A percentile compares a stretch with the other conserved stretches of the same genome.
Evolutionary conservation across 2,329 filamentous ascomycete genomes (phyloP).

Genomic region (Aspergillus sergii): DNA sequence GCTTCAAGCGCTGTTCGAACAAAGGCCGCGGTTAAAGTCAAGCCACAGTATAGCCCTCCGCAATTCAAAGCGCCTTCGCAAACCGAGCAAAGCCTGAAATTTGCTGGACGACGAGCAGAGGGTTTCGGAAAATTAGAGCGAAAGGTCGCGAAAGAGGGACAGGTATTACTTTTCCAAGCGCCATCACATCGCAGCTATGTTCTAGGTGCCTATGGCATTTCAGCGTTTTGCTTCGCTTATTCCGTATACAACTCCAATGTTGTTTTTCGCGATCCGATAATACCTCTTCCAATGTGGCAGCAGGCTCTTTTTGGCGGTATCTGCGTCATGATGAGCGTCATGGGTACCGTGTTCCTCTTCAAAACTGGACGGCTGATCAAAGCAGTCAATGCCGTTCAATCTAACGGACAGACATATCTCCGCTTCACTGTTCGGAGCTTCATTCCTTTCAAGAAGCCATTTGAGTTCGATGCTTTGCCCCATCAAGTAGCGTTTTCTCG

Average conservation of each 20-base stretch:
- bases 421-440: conserved; percentile 40
- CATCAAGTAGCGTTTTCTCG: conserved; percentile 39
- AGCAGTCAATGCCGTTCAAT: conserved; percentile 56
- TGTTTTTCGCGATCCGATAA: conserved; percentile 53
- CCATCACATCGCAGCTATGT: conserved; percentile 67
- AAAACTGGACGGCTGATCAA: conserved; percentile 62
- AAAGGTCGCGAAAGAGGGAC: conserved; percentile 57
- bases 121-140: conserved; percentile 53
- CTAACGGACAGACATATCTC: conserved; percentile 34
- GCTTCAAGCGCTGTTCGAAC: conserved; percentile 30
- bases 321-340: conserved; percentile 60
- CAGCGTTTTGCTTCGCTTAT: conserved; percentile 56
- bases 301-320: conserved; percentile 60
- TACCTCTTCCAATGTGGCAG: conserved; percentile 60
- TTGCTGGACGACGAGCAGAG: conserved; percentile 35
- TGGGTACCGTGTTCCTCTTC: conserved; percentile 63
- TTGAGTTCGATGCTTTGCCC: conserved; percentile 35
- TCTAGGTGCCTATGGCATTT: conserved; percentile 60
- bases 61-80: conserved; percentile 13
- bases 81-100: conserved; percentile 26
- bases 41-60: conserved; percentile 14
- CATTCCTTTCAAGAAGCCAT: conserved; percentile 42
- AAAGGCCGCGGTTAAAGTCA: conserved; percentile 23
- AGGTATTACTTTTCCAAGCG: conserved; percentile 65
- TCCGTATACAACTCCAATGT: conserved; percentile 55